These are phyloP conservation scores for Alisma plantagoaquatica DNA, from an alignment of 106 monocot species.

Conservation along the genomic window DNA sequence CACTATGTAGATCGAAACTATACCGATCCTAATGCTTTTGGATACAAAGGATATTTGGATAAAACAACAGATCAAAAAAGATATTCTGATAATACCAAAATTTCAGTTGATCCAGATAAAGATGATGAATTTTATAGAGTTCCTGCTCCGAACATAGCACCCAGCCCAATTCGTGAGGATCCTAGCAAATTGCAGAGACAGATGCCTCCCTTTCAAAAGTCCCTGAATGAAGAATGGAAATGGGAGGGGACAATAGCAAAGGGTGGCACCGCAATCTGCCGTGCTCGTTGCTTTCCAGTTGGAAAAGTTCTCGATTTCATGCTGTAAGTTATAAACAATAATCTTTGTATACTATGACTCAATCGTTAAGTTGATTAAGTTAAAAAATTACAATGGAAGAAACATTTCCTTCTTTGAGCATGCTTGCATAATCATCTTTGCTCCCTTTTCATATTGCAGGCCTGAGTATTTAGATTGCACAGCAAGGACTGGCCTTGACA, in stretches of 20 bases:
- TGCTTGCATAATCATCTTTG: too few species aligned
- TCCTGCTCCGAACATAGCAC: constrained; percentile 20
- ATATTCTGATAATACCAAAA: constrained; percentile 22
- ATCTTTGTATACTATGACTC: too few species aligned
- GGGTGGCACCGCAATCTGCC: constrained; percentile 76
- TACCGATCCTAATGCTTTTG: constrained; percentile 25
- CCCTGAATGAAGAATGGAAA: constrained; percentile 64
- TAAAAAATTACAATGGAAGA: too few species aligned
- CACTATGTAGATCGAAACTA: constrained; percentile 15
- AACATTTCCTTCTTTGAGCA: too few species aligned
- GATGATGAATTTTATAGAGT: constrained; percentile 34
- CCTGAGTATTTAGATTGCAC: constrained; percentile 83
- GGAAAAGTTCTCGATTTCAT: constrained; percentile 81
- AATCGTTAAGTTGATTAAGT: too few species aligned
- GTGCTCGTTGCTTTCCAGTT: constrained; percentile 96
- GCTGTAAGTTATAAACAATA: constrained; percentile 61
- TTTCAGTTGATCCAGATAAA: constrained; percentile 20
- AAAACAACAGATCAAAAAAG: too few species aligned
- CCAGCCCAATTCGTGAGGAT: constrained; percentile 13
- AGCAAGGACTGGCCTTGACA: constrained; percentile 92
- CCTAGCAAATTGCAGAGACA: constrained; percentile 19
- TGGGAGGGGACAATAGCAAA: constrained; percentile 99
- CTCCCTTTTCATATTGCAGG: constrained; percentile 38
- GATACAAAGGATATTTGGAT: constrained; percentile 26
- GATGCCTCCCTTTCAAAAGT: constrained; percentile 26